Evolutionary conservation across 2,329 filamentous ascomycete genomes (phyloP).

Genomic region (Blumeria hordei): DNA sequence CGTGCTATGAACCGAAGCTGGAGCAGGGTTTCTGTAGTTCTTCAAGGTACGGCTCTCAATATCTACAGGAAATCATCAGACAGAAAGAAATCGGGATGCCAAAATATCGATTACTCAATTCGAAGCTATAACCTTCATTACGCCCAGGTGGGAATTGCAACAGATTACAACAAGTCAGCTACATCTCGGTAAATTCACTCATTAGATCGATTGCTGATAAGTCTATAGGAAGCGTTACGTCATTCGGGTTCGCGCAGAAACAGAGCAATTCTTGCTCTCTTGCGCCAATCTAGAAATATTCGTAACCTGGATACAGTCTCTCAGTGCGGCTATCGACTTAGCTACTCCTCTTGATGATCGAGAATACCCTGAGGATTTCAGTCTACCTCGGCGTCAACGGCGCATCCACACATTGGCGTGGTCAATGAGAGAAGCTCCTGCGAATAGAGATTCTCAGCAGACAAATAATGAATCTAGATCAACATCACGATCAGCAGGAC

Average conservation of each 20-base stretch:
- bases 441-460: not conserved
- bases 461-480: not conserved
- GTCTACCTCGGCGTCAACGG: conserved; percentile 22
- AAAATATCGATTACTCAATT: conserved; percentile 13
- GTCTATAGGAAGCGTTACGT: conserved; percentile 25
- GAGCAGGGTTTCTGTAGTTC: conserved; percentile 34
- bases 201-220: not conserved
- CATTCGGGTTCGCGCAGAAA: conserved; percentile 47
- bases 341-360: conserved; percentile 47
- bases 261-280: conserved; percentile 48
- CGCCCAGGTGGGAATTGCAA: conserved; percentile 50
- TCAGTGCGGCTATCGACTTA: conserved; percentile 52
- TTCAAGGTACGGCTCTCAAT: conserved; percentile 44
- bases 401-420: conserved; percentile 7
- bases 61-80: conserved; percentile 26
- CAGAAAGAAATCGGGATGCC: conserved; percentile 19
- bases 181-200: not conserved
- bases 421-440: not conserved
- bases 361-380: conserved; percentile 35
- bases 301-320: conserved; percentile 40
- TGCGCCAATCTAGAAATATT: conserved; percentile 40
- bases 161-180: conserved; percentile 44
- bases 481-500: not conserved
- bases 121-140: conserved; percentile 49
- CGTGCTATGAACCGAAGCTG: conserved; percentile 37